These are phyloP conservation scores for Aspergillus carlsbadensis DNA, from an alignment of 495 filamentous ascomycete species.

Conservation along the genomic window DNA sequence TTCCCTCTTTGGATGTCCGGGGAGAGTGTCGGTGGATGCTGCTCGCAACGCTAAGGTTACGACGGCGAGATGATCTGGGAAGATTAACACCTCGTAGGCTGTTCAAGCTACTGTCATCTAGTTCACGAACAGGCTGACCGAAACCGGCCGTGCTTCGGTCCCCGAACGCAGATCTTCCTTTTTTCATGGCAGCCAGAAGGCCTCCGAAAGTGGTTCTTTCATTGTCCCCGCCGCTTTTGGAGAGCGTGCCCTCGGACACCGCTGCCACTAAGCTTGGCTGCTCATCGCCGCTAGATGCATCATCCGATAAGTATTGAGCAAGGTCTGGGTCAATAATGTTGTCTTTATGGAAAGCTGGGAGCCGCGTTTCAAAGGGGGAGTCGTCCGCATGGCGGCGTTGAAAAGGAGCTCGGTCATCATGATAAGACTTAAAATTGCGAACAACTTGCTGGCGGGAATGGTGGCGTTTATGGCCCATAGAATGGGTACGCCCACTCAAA, in stretches of 20 bases:
- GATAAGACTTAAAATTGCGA: constrained; percentile 57
- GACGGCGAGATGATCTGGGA: constrained; percentile 55
- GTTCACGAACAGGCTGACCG: constrained; percentile 60
- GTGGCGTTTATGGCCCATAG: constrained; percentile 78
- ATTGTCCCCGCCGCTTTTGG: constrained; percentile 50
- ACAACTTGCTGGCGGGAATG: constrained; percentile 80
- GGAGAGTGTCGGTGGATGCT: constrained; percentile 70
- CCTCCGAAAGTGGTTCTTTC: constrained; percentile 54
- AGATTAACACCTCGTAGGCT: constrained; percentile 57
- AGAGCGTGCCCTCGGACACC: constrained; percentile 52
- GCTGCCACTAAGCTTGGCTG: constrained; percentile 83
- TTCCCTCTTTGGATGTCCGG: constrained; percentile 47
- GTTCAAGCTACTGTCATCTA: constrained; percentile 56
- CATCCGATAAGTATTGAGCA: constrained; percentile 92
- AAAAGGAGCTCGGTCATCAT: constrained; percentile 84
- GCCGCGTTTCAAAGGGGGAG: constrained; percentile 57
- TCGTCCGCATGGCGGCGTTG: constrained; percentile 71
- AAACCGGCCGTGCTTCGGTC: constrained; percentile 67
- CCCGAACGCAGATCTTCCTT: constrained; percentile 66
- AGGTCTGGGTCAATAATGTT: constrained; percentile 98
- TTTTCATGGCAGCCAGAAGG: constrained; percentile 65
- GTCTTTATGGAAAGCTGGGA: constrained; percentile 93
- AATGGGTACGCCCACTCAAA: constrained; percentile 58
- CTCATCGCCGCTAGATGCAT: constrained; percentile 88
- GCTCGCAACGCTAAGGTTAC: constrained; percentile 78